A percentile compares a stretch with the other conserved stretches of the same genome.
phyloP scores from a whole-genome alignment of 1,284 basidiomycete species.

The Cutaneotrichosporon curvatum region DNA sequence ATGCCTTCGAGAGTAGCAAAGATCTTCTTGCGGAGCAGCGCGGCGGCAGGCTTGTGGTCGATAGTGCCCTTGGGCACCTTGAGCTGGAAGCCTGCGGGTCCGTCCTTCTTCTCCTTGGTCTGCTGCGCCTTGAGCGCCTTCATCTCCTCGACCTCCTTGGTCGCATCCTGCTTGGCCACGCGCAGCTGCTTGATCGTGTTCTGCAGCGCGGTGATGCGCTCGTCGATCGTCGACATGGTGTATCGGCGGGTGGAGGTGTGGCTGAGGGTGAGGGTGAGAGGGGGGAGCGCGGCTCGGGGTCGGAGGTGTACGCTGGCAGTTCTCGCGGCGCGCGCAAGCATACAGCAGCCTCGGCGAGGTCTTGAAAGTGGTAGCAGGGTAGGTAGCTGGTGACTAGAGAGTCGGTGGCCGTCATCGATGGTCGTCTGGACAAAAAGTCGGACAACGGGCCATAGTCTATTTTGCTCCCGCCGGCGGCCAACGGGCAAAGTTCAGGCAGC shows the following conservation, averaged over 20 bases:
- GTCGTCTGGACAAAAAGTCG: slow-evolving; percentile 17
- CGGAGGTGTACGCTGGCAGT: background rate
- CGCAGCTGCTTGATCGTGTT: slow-evolving; percentile 42
- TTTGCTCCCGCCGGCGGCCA: slow-evolving; percentile 11
- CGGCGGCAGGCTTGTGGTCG: slow-evolving; percentile 91
- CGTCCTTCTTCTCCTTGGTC: slow-evolving; percentile 42
- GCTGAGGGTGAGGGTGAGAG: background rate
- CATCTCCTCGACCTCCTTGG: slow-evolving; percentile 43
- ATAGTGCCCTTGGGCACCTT: slow-evolving; percentile 69
- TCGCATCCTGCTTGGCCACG: slow-evolving; percentile 40
- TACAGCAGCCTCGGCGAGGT: slow-evolving; percentile 3
- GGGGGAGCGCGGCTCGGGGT: background rate
- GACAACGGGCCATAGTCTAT: background rate
- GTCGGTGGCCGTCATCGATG: too few species aligned
- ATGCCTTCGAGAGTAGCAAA: slow-evolving; percentile 81
- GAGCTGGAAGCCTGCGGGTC: slow-evolving; percentile 40
- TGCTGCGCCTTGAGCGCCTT: slow-evolving; percentile 38
- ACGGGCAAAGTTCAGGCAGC: background rate
- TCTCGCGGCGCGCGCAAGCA: slow-evolving; percentile 12
- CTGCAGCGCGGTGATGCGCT: slow-evolving; percentile 40
- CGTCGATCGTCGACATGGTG: slow-evolving; percentile 17
- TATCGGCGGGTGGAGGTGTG: background rate
- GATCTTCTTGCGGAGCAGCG: slow-evolving; percentile 84
- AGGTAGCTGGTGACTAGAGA: background rate
- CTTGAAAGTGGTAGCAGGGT: background rate